These are phyloP conservation scores for Penicillium oxalicum DNA, from an alignment of 2,329 filamentous ascomycete species.

Conservation along the genomic window DNA sequence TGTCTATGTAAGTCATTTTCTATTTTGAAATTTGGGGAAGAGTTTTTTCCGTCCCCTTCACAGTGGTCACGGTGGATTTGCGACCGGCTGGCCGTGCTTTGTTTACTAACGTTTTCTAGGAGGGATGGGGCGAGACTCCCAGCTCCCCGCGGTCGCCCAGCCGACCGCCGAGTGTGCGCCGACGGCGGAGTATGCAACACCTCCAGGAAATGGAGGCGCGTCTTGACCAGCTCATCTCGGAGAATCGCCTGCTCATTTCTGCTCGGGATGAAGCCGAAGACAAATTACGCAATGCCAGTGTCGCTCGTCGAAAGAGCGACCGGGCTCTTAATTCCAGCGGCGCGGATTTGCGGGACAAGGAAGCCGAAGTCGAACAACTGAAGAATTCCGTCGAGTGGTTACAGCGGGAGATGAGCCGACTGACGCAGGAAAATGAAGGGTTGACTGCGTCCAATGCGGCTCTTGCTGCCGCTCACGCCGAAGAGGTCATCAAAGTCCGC, in stretches of 20 bases:
- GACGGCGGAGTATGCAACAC: conserved; percentile 94
- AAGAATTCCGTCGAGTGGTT: conserved; percentile 72
- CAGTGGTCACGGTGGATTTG: neutral
- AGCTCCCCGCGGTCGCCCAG: conserved; percentile 85
- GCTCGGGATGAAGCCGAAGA: conserved; percentile 66
- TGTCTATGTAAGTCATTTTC: conserved; percentile 70
- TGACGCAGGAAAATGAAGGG: conserved; percentile 76
- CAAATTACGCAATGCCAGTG: conserved; percentile 50
- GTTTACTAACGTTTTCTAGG: conserved; percentile 50
- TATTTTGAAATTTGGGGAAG: conserved; percentile 1
- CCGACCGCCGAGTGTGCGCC: conserved; percentile 89
- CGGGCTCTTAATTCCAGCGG: conserved; percentile 59
- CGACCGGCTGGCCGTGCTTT: conserved; percentile 18
- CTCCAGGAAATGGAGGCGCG: conserved; percentile 78
- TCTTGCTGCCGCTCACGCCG: conserved; percentile 68
- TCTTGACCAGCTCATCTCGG: conserved; percentile 75
- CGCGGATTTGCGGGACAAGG: conserved; percentile 69
- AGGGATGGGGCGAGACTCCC: conserved; percentile 84
- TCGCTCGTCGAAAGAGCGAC: conserved; percentile 50
- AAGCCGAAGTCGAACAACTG: conserved; percentile 78
- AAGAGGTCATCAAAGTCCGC: conserved; percentile 61
- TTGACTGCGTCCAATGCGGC: conserved; percentile 71
- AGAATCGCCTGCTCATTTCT: conserved; percentile 74
- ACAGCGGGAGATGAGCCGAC: conserved; percentile 71
- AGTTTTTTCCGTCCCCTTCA: conserved; percentile 12